phyloP scores from a whole-genome alignment of 305 asterid genomes.

The Nicotiana rustica region DNA sequence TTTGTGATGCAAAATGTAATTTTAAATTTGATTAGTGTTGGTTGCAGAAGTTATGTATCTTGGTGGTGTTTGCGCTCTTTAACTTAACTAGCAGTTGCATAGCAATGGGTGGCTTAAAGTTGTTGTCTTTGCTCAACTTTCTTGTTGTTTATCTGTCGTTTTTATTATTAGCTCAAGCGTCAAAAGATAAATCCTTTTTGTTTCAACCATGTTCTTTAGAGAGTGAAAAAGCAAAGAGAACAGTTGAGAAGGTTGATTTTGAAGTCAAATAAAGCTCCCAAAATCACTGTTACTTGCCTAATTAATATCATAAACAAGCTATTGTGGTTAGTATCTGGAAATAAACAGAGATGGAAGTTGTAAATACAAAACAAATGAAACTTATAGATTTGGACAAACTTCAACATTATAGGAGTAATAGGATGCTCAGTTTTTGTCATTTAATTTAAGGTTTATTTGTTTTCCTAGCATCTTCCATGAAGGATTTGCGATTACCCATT shows the following conservation, averaged over 20 bases:
- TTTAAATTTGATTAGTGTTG: neutral
- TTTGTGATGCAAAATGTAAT: neutral
- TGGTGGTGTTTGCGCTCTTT: neutral
- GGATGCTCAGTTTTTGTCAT: slow-evolving; percentile 2
- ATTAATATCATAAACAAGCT: neutral
- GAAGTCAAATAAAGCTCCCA: too few species aligned
- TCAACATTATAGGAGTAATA: neutral
- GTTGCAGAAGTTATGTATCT: neutral
- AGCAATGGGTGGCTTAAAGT: neutral
- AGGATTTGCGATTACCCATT: neutral
- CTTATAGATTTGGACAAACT: neutral
- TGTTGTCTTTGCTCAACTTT: slow-evolving; percentile 14
- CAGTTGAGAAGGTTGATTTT: too few species aligned
- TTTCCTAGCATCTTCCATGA: neutral
- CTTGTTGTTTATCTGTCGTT: neutral
- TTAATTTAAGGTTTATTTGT: neutral
- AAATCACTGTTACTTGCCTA: too few species aligned
- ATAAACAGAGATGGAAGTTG: neutral
- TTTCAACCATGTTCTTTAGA: too few species aligned
- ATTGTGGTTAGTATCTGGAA: neutral
- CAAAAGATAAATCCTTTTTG: too few species aligned
- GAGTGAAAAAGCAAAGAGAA: too few species aligned
- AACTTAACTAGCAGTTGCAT: slow-evolving; percentile 7
- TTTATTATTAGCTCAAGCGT: neutral
- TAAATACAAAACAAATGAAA: neutral